Evolutionary conservation across 257 asterid species (phyloP).

Genomic region (Rehmannia glutinosa): DNA sequence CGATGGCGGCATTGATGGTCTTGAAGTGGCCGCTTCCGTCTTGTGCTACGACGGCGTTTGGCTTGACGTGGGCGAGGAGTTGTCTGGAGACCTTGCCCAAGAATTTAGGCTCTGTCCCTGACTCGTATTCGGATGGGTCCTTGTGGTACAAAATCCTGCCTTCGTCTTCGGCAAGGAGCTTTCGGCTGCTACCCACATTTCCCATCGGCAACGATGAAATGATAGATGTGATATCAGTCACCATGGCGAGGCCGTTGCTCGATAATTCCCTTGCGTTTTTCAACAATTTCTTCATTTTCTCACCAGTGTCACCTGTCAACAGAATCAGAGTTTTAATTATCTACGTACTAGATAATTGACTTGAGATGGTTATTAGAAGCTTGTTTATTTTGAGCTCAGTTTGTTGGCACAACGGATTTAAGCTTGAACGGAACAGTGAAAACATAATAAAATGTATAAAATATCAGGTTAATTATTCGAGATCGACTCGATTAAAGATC

Average conservation of each 20-base stretch:
- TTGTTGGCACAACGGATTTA: too few species aligned
- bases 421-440: too few species aligned
- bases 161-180: conserved; percentile 16
- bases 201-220: conserved; percentile 16
- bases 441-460: too few species aligned
- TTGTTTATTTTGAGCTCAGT: too few species aligned
- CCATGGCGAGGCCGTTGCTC: conserved; percentile 66
- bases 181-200: conserved; percentile 17
- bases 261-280: conserved; percentile 40
- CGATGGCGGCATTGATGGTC: conserved; percentile 48
- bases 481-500: too few species aligned
- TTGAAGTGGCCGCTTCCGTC: conserved; percentile 59
- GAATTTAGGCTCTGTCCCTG: background rate
- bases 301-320: conserved; percentile 50
- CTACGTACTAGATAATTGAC: too few species aligned
- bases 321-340: too few species aligned
- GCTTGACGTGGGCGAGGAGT: background rate
- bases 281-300: conserved; percentile 52
- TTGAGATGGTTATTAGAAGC: too few species aligned
- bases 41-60: conserved; percentile 43
- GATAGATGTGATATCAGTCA: conserved; percentile 22
- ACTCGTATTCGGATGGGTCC: conserved; percentile 4
- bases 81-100: background rate
- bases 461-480: too few species aligned
- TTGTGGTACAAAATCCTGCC: background rate